Percentiles rank a stretch among this genome's conserved stretches.
Conservation (phyloP, 192 early-diverging fungal species). For the Funneliformis mosseae region DNA sequence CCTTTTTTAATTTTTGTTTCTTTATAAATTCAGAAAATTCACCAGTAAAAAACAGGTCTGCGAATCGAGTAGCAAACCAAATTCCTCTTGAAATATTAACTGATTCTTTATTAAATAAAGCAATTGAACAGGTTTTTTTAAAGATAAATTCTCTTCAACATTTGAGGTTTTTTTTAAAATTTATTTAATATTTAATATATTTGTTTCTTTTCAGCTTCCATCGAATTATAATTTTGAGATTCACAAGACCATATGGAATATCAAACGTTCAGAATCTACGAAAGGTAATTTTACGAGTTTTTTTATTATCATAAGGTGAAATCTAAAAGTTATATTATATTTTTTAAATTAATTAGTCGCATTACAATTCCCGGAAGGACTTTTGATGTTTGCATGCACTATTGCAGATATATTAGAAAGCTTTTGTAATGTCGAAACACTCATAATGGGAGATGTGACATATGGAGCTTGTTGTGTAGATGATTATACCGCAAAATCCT, state of each 20-base stretch:
- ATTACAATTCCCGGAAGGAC: constrained; percentile 96
- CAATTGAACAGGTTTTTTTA: constrained; percentile 66
- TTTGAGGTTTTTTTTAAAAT: not conserved
- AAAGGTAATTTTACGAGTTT: constrained; percentile 54
- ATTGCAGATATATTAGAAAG: constrained; percentile 93
- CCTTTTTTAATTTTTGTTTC: not conserved
- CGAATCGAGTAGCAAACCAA: constrained; percentile 64
- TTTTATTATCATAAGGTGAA: not conserved
- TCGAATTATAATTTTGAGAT: constrained; percentile 99
- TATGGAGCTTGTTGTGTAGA: constrained; percentile 99
- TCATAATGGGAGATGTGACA: constrained; percentile 99
- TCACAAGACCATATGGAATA: constrained; percentile 93
- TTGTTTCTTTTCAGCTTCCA: constrained; percentile 59
- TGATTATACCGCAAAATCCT: constrained; percentile 89
- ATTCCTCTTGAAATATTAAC: constrained; percentile 86
- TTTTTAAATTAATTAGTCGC: constrained; percentile 61
- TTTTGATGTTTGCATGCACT: constrained; percentile 90
- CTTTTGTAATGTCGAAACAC: constrained; percentile 84
- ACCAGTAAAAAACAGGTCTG: not conserved
- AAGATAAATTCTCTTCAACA: constrained; percentile 26
- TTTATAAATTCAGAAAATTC: not conserved
- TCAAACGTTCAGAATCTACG: constrained; percentile 70
- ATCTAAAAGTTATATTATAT: not conserved
- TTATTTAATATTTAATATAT: constrained; percentile 7
- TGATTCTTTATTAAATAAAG: constrained; percentile 78